Base-by-base conservation (phyloP, 345 rosid species). In the Salix brachista region DNA sequence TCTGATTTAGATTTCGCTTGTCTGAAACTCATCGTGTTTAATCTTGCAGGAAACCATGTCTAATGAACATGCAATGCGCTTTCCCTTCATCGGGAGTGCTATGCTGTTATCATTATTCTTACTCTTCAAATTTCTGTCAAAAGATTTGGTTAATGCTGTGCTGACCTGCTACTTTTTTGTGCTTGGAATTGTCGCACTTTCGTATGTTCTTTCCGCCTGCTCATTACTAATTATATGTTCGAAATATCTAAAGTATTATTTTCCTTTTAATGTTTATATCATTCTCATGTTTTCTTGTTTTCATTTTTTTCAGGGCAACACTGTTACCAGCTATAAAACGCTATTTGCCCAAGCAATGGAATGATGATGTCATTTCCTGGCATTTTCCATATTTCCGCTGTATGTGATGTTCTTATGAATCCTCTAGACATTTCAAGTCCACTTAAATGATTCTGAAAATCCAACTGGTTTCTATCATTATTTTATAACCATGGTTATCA, bases 41-140 rank as follows among this genome's bases (percentile, higher is more conserved):
- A 30, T 74, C 65, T 75, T 83, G 82, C 92, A 96, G 99, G 98
- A 96, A 85, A 92, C 97, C 1, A 92, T 96, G 99, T 96, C 98
- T 14, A 92, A 88, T 54, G 97, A 96, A 68, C 99, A 96, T 82
- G 99, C 99, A 7, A 96, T 96, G 99, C 97, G 98, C 77, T 94
- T 96, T 81, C 99, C 99, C 1, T 89, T 96, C 77, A 93, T 96
- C 71, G 99, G 99, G 79, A 96, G 99, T 85, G 98, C 99, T 23
- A 88, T 96, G 98, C 85, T 96, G 84, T 78, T 96, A 61, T 96
- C 99, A 8, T 88, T 96, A 79, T 93, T 96, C 89, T 87, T 96
- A 77, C 90, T 96, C 78, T 94, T 96, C 91, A 96, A 96, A 86
- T 96, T 94, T 85, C 89, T 94, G 73, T 92, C 97, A 0, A 94